A percentile compares a stretch with the other conserved stretches of the same genome.
These are phyloP conservation scores for Pelargonium cotyledonis DNA, from an alignment of 441 rosid genomes.

Conservation along the genomic window DNA sequence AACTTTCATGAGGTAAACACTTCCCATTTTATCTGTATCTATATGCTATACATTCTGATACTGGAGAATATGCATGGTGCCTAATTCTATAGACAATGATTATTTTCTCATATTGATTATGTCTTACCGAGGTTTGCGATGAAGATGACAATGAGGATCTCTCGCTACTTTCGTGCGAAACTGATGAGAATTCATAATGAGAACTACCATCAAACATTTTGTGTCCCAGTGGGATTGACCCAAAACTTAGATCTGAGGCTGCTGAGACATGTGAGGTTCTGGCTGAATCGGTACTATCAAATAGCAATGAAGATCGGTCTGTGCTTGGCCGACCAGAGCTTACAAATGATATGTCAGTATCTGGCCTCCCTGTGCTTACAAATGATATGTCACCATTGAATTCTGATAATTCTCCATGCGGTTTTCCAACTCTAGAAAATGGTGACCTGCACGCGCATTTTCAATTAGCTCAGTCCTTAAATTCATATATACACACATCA, in stretches of 20 bases:
- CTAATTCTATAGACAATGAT: too few species aligned
- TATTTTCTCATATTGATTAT: background rate
- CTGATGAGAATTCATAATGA: background rate
- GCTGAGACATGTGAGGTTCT: background rate
- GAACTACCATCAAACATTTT: background rate
- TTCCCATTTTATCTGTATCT: too few species aligned
- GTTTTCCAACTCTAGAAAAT: background rate
- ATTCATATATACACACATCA: background rate
- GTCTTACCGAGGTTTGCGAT: background rate
- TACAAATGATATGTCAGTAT: background rate
- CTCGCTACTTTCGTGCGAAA: background rate
- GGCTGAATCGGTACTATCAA: background rate
- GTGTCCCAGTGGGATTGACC: background rate
- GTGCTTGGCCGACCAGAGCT: background rate
- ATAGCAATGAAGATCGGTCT: background rate
- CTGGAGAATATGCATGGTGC: too few species aligned
- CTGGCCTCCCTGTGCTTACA: background rate
- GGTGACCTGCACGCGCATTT: background rate
- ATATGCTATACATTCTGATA: too few species aligned
- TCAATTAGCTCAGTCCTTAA: background rate
- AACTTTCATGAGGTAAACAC: too few species aligned
- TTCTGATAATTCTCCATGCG: background rate
- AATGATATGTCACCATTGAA: background rate
- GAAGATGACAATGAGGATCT: background rate
- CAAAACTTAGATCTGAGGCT: background rate